phyloP scores from a whole-genome alignment of 2,329 filamentous ascomycete genomes.

The Venturia pyrina region DNA sequence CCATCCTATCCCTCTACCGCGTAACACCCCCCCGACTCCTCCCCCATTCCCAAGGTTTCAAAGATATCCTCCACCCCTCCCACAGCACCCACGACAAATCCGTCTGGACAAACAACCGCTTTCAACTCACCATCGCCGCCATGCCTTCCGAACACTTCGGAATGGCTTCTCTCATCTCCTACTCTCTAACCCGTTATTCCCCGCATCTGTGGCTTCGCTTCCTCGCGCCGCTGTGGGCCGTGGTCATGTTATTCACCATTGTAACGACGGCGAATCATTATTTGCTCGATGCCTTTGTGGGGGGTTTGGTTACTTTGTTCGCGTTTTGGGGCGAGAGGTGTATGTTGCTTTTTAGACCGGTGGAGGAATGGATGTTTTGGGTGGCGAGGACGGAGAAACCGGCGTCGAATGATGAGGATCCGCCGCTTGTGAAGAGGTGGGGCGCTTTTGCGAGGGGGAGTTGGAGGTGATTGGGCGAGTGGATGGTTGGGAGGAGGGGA shows the following conservation, averaged over 20 bases:
- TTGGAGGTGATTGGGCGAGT: background rate
- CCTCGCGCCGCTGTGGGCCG: slow-evolving; percentile 34
- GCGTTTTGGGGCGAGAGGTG: slow-evolving; percentile 24
- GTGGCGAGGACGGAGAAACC: slow-evolving; percentile 17
- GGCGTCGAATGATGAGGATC: background rate
- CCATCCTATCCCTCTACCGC: slow-evolving; percentile 37
- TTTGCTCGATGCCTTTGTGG: slow-evolving; percentile 27
- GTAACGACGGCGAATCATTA: slow-evolving; percentile 34
- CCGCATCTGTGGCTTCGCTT: slow-evolving; percentile 29
- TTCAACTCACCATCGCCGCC: slow-evolving; percentile 39
- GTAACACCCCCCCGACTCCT: slow-evolving; percentile 42
- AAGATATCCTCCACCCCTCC: slow-evolving; percentile 33
- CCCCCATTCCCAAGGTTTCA: slow-evolving; percentile 35
- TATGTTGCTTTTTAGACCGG: slow-evolving; percentile 9
- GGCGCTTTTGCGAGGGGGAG: background rate
- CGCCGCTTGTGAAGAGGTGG: background rate
- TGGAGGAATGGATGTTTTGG: slow-evolving; percentile 17
- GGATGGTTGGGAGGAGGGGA: background rate
- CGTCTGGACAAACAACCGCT: slow-evolving; percentile 36
- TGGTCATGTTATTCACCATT: slow-evolving; percentile 33
- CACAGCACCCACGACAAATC: slow-evolving; percentile 4
- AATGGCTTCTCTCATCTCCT: slow-evolving; percentile 28
- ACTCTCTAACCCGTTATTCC: slow-evolving; percentile 29
- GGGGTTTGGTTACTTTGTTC: slow-evolving; percentile 24
- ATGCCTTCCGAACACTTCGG: slow-evolving; percentile 43